Evolutionary conservation across 768 basidiomycete genomes (phyloP), one percentile per base, ranked within the genome.

Genomic region (Russula sp.): DNA sequence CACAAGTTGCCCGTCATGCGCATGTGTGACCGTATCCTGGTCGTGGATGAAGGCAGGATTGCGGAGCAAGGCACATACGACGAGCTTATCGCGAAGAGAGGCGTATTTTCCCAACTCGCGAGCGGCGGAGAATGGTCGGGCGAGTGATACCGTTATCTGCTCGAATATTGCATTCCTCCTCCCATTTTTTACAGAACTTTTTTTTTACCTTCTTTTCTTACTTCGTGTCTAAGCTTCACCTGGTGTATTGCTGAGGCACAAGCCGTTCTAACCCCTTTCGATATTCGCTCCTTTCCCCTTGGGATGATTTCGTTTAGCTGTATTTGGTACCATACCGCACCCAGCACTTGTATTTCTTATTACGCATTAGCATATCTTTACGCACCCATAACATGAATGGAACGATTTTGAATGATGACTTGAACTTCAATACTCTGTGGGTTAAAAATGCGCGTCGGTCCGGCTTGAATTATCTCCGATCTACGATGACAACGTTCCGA

Each of bases 1-100:
- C 96, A 98, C 76, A 96, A 96, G 74, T 74, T 93, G 34, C 83
- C 85, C 50, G 86, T 92, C 34, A 98, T 98, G 95, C 81, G 80
- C 73, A 85, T 90, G 83, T 98, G 96, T 75, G 94, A 98, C 74
- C 81, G 92, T 38, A 85, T 98, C 38, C 68, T 97, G 22, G 88
- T 96, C 49, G 74, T 98, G 6, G 80, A 86, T 20, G 85, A 86
- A n/a, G 96, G 95, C 1, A 74, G 74, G 64, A 80, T 95, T 24
- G 87, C 79, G 22, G 94, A 97, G 76, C 76, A 92, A 70, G 94
- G 93, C 42, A 79, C 80, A 44, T 96, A 85, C 72, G 85, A 89
- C 16, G 77, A 83, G 67, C 79, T 95, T 63, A 79, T 93, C 75
- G 79, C 79, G 69, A 79, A 75, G 66, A 81, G 80, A 60, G 92